Base-by-base conservation (phyloP, 2,329 filamentous ascomycete species). In the Bimuria novae-zelandiae region DNA sequence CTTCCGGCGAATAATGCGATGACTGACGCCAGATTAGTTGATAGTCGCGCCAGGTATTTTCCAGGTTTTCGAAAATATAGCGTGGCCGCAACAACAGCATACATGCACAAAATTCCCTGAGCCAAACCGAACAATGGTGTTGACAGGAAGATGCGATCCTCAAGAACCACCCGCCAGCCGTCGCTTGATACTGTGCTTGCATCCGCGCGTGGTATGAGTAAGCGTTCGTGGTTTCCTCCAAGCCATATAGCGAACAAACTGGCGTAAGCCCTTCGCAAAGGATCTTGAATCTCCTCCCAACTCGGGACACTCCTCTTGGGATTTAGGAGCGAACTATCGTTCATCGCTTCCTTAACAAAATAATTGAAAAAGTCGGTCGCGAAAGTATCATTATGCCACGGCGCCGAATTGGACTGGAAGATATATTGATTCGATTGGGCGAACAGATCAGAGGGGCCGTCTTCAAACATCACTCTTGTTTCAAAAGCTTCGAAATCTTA, bases 1-100 rank as follows among this genome's bases (percentile, higher is more conserved):
- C 82, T 83, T 0, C 80, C 77, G 0, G 80, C 78, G 2, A 82
- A 72, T 33, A 79, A 79, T 0, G 78, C 75, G 0, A 85, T 63
- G 0, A 80, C 55, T 0, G 80, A 77, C 0, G 76, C 83, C 0
- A 85, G 70, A 0, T 74, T 80, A 0, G 79, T 81, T 0, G 83
- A 84, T 64, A 86, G 69, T 0, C 80, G 70, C 0, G 82, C 77
- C 0, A 86, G 68, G 17, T 80, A 77, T 2, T 71, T 69, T 1
- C 71, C 72, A 0, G 80, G 74, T 0, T 77, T 59, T 0, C 68
- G 57, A 0, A 65, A 11, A 49, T 84, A 86, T 4, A 84, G 72
- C 0, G 71, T 0, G 0, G 76, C n/a, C 0, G 78, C 75, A 0
- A 79, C 75, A 0, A 79, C 7, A 0, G 78, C 58, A 37, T 84